These are phyloP conservation scores for Hypomyces rosellus DNA, from an alignment of 2,329 filamentous ascomycete genomes.

Conservation along the genomic window DNA sequence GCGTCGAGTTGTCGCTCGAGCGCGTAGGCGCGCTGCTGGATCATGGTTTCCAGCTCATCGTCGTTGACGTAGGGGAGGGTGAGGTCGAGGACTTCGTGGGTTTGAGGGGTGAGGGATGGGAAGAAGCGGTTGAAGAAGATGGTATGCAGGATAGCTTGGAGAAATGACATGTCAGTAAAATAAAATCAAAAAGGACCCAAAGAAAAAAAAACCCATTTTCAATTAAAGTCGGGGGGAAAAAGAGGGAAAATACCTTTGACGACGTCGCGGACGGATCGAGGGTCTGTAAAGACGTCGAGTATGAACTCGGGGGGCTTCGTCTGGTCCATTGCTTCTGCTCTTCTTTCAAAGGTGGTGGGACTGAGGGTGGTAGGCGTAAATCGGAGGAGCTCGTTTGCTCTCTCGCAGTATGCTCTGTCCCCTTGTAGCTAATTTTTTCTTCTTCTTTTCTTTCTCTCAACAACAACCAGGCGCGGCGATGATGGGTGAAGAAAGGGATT, in stretches of 20 bases:
- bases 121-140: slow-evolving; percentile 99
- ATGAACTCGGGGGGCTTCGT: slow-evolving; percentile 75
- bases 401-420: not conserved
- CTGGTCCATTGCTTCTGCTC: slow-evolving; percentile 37
- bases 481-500: too few relatives aligned
- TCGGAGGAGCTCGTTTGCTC: not conserved
- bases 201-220: slow-evolving; percentile 5
- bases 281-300: slow-evolving; percentile 89
- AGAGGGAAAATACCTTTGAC: slow-evolving; percentile 63
- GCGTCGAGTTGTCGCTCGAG: slow-evolving; percentile 72
- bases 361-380: slow-evolving; percentile 4
- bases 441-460: too few relatives aligned
- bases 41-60: slow-evolving; percentile 84
- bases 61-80: slow-evolving; percentile 86
- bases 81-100: slow-evolving; percentile 84
- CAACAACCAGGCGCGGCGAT: too few relatives aligned
- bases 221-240: too few relatives aligned
- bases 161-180: slow-evolving; percentile 28
- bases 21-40: slow-evolving; percentile 76
- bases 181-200: not conserved
- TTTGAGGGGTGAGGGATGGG: slow-evolving; percentile 73
- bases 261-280: slow-evolving; percentile 81
- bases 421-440: not conserved
- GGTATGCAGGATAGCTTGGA: slow-evolving; percentile 73
- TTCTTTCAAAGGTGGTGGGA: not conserved